phyloP scores from a whole-genome alignment of 1,284 basidiomycete genomes.

The Psilocybe mexicana region DNA sequence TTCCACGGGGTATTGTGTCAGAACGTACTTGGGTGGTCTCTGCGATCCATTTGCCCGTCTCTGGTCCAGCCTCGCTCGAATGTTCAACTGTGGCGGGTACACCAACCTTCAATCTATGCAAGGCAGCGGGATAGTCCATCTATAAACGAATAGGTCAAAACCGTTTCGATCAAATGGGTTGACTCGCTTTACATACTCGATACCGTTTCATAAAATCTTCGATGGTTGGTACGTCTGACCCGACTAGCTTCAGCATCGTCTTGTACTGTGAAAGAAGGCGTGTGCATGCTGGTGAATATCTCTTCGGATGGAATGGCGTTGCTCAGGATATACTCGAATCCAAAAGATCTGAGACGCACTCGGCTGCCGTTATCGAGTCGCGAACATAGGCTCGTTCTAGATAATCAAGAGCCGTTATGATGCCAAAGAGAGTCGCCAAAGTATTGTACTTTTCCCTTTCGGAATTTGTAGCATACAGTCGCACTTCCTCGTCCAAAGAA shows the following conservation, averaged over 20 bases:
- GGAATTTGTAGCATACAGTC: constrained; percentile 85
- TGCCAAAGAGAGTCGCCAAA: constrained; percentile 88
- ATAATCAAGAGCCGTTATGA: constrained; percentile 91
- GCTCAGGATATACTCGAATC: constrained; percentile 24
- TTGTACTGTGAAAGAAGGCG: constrained; percentile 94
- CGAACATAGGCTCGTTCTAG: constrained; percentile 95
- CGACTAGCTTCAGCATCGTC: constrained; percentile 93
- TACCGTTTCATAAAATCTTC: constrained; percentile 93
- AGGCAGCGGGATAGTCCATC: constrained; percentile 95
- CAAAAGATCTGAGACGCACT: constrained; percentile 56
- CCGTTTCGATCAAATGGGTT: not conserved
- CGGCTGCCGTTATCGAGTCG: constrained; percentile 86
- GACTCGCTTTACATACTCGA: constrained; percentile 52
- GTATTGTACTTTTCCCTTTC: constrained; percentile 91
- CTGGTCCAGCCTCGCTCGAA: constrained; percentile 76
- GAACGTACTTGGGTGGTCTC: constrained; percentile 88
- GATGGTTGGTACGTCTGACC: constrained; percentile 78
- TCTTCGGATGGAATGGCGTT: constrained; percentile 43
- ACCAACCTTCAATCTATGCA: constrained; percentile 88
- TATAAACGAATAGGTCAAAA: constrained; percentile 30
- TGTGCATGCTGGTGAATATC: constrained; percentile 96
- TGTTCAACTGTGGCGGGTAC: constrained; percentile 98
- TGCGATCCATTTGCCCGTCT: constrained; percentile 97
- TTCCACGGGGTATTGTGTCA: constrained; percentile 35
- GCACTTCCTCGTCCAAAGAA: constrained; percentile 87